Conservation (phyloP, 495 filamentous ascomycete species). For the Neurospora sp. region DNA sequence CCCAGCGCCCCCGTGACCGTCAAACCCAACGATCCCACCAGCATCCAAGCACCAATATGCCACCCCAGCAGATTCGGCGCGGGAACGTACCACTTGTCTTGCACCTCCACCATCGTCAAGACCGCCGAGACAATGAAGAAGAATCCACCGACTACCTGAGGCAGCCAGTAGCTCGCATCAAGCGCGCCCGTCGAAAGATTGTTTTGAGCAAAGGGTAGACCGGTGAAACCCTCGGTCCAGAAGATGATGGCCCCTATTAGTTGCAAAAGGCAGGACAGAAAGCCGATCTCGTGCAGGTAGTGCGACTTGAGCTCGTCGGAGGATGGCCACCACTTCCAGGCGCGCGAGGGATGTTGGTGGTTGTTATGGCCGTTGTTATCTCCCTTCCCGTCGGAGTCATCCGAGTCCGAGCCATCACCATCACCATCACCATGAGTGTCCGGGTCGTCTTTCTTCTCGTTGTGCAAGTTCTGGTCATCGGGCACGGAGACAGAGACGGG, state of each 20-base stretch:
- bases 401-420: background rate
- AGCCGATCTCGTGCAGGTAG: constrained; percentile 59
- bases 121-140: constrained; percentile 52
- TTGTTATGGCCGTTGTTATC: background rate
- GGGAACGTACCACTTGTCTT: constrained; percentile 49
- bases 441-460: background rate
- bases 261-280: constrained; percentile 53
- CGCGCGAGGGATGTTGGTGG: background rate
- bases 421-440: background rate
- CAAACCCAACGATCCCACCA: constrained; percentile 53
- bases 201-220: constrained; percentile 47
- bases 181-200: constrained; percentile 20
- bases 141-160: constrained; percentile 55
- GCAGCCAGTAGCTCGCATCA: constrained; percentile 56
- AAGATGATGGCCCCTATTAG: constrained; percentile 55
- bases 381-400: background rate
- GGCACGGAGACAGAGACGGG: background rate
- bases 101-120: constrained; percentile 63
- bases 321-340: constrained; percentile 55
- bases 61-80: constrained; percentile 47
- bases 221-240: constrained; percentile 59
- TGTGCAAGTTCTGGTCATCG: background rate
- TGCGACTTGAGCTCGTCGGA: constrained; percentile 46
- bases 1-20: constrained; percentile 59
- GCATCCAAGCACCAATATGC: constrained; percentile 37